phyloP scores from a whole-genome alignment of 129 eudicot genomes.

The Silybum marianum region DNA sequence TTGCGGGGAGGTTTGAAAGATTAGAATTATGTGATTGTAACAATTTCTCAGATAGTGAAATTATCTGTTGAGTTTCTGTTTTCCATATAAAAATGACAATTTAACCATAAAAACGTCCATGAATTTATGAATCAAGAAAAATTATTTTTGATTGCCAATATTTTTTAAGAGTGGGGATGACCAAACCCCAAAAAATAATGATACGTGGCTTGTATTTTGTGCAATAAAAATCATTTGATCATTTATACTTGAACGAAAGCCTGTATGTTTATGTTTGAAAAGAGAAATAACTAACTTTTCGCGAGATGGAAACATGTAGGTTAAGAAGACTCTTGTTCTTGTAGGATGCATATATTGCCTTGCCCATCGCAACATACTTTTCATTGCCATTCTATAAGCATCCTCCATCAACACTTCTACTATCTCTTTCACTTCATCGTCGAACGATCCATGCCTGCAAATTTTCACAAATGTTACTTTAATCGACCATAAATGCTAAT shows the following conservation, averaged over 20 bases:
- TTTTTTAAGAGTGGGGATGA: too few species aligned
- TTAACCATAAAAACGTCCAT: too few species aligned
- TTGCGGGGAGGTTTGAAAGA: too few species aligned
- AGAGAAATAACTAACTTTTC: slow-evolving; percentile 50
- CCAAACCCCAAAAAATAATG: too few species aligned
- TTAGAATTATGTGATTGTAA: too few species aligned
- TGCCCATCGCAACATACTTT: slow-evolving; percentile 92
- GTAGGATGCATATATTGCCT: slow-evolving; percentile 74
- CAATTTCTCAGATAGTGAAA: too few species aligned
- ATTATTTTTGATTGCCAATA: too few species aligned
- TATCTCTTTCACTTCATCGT: slow-evolving; percentile 67
- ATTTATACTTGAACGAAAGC: neutral
- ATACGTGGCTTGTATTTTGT: too few species aligned
- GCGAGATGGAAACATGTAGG: slow-evolving; percentile 97
- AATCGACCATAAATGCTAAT: neutral
- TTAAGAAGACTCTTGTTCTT: slow-evolving; percentile 81
- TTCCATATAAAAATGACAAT: too few species aligned
- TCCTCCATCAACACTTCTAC: slow-evolving; percentile 71
- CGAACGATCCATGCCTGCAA: slow-evolving; percentile 79
- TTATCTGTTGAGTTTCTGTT: too few species aligned
- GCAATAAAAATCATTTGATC: too few species aligned
- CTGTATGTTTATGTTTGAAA: neutral
- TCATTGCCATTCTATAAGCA: slow-evolving; percentile 83
- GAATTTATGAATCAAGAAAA: too few species aligned
- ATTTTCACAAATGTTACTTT: neutral